Percentiles rank a stretch among this genome's conserved stretches.
phyloP scores from a whole-genome alignment of 768 basidiomycete species.

The Boletus barrowsii region DNA sequence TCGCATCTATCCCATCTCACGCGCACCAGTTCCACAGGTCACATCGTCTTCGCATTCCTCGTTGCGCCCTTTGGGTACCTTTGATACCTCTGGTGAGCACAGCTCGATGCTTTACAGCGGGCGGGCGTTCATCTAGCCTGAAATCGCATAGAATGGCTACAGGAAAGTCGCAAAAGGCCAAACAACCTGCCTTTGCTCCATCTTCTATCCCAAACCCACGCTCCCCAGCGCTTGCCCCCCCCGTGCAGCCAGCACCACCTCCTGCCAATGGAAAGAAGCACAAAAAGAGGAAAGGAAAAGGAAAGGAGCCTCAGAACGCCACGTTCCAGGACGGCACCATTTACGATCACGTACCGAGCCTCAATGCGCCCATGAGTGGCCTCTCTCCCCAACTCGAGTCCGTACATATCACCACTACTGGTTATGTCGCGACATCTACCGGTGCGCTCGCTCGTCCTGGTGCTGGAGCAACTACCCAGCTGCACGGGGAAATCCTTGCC shows the following conservation, averaged over 20 bases:
- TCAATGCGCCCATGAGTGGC: slow-evolving; percentile 31
- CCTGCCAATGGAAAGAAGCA: slow-evolving; percentile 35
- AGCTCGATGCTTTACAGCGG: background rate
- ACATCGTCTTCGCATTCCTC: slow-evolving; percentile 1
- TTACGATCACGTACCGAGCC: slow-evolving; percentile 23
- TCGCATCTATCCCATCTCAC: slow-evolving; percentile 7
- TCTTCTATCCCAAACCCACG: slow-evolving; percentile 6
- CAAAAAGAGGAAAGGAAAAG: slow-evolving; percentile 48
- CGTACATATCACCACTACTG: slow-evolving; percentile 45
- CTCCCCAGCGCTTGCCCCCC: slow-evolving; percentile 5
- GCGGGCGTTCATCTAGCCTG: slow-evolving; percentile 15
- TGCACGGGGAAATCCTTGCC: slow-evolving; percentile 59
- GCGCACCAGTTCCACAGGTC: background rate
- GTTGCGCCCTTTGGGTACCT: background rate
- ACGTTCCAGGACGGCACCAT: slow-evolving; percentile 14
- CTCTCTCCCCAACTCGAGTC: slow-evolving; percentile 49
- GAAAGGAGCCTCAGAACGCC: slow-evolving; percentile 22
- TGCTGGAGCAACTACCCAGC: slow-evolving; percentile 30
- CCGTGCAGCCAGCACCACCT: slow-evolving; percentile 6
- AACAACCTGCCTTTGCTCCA: slow-evolving; percentile 12
- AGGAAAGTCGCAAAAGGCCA: slow-evolving; percentile 29
- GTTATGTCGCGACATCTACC: slow-evolving; percentile 39
- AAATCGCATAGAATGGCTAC: slow-evolving; percentile 26
- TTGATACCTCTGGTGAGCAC: slow-evolving; percentile 17
- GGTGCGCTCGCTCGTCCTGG: slow-evolving; percentile 32